Percentiles rank a stretch among this genome's conserved stretches.
phyloP scores from a whole-genome alignment of 306 rosid genomes.

The Glycine latifolia region DNA sequence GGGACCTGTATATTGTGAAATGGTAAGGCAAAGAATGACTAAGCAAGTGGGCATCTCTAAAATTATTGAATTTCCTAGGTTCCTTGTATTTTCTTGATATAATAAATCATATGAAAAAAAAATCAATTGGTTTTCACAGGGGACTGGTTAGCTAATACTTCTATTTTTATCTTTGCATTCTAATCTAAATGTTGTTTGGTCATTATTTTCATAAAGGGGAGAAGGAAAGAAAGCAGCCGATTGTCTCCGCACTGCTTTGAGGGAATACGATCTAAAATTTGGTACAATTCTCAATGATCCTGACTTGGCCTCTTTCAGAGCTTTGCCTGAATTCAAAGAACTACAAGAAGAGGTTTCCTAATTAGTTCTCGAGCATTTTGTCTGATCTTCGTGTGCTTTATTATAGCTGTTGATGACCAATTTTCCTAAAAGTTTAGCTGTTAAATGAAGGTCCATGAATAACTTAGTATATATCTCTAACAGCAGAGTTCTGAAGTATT shows the following conservation, averaged over 20 bases:
- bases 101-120: background rate
- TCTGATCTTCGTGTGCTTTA: constrained; percentile 26
- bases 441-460: constrained; percentile 10
- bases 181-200: constrained; percentile 46
- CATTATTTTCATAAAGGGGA: constrained; percentile 74
- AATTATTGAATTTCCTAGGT: background rate
- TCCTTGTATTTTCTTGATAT: constrained; percentile 32
- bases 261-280: constrained; percentile 88
- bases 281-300: constrained; percentile 97
- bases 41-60: constrained; percentile 26
- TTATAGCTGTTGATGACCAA: background rate
- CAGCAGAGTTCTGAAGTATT: background rate
- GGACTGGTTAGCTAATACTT: constrained; percentile 18
- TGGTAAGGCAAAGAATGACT: constrained; percentile 5
- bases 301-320: constrained; percentile 96
- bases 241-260: constrained; percentile 86
- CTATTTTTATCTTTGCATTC: constrained; percentile 26
- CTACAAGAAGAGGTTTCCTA: constrained; percentile 88
- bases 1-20: background rate
- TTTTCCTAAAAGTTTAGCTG: background rate
- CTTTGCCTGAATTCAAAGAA: constrained; percentile 92
- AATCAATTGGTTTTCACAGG: background rate
- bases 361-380: constrained; percentile 40
- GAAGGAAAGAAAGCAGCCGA: constrained; percentile 96
- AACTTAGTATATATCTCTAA: background rate